Evolutionary conservation across 148 eudicot species (phyloP).

Genomic region (Persicaria tinctoria): DNA sequence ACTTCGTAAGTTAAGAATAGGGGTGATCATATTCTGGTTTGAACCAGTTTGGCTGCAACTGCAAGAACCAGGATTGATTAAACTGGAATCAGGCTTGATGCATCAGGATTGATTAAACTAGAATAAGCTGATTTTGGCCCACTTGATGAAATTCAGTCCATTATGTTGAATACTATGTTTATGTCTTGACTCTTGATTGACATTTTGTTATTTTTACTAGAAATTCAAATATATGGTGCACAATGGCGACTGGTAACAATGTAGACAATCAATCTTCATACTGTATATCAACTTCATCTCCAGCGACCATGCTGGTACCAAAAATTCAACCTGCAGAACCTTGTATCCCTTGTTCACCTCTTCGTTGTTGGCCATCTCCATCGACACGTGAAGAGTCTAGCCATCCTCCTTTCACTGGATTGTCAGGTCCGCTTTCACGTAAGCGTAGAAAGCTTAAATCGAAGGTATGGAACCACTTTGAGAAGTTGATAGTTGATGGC

Average conservation of each 20-base stretch:
- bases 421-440: background rate
- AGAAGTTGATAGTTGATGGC: background rate
- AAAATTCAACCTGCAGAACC: background rate
- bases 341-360: background rate
- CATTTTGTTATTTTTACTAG: background rate
- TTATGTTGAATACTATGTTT: background rate
- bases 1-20: background rate
- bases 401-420: background rate
- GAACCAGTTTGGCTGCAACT: background rate
- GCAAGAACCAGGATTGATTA: background rate
- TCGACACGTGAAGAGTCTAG: background rate
- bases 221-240: background rate
- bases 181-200: background rate
- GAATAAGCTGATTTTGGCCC: background rate
- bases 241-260: background rate
- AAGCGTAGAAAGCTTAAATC: constrained; percentile 4
- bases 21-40: background rate
- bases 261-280: background rate
- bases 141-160: background rate
- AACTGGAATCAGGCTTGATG: background rate
- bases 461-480: constrained; percentile 10
- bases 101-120: background rate
- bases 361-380: background rate
- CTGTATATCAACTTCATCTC: background rate
- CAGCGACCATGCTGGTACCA: background rate